phyloP scores from a whole-genome alignment of 78 protist genomes.

The Pelomyxa schiedti region DNA sequence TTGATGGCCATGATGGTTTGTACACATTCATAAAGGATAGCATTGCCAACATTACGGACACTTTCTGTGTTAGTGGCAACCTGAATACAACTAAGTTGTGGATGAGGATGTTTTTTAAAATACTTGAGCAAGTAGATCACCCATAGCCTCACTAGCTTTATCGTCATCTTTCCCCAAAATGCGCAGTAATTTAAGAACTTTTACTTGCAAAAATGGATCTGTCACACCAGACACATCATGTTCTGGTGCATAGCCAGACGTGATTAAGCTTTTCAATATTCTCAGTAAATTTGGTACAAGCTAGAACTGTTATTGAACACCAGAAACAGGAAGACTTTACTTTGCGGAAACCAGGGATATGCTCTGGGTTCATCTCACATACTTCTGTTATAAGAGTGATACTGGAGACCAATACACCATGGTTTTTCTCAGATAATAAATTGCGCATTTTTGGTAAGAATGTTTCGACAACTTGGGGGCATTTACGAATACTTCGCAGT shows the following conservation, averaged over 20 bases:
- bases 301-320: slow-evolving; percentile 27
- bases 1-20: slow-evolving; percentile 88
- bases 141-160: slow-evolving; percentile 74
- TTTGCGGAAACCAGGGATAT: slow-evolving; percentile 28
- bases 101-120: background rate
- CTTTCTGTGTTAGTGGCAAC: slow-evolving; percentile 90
- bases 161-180: slow-evolving; percentile 61
- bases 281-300: slow-evolving; percentile 54
- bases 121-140: slow-evolving; percentile 88
- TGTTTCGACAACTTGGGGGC: slow-evolving; percentile 76
- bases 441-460: slow-evolving; percentile 42
- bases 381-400: slow-evolving; percentile 74
- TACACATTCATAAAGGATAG: slow-evolving; percentile 90
- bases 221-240: slow-evolving; percentile 93
- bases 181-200: slow-evolving; percentile 70
- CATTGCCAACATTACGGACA: slow-evolving; percentile 83
- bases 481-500: slow-evolving; percentile 70
- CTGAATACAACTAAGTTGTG: no score
- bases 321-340: slow-evolving; percentile 8
- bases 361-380: slow-evolving; percentile 16
- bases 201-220: slow-evolving; percentile 96
- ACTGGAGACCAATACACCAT: slow-evolving; percentile 77
- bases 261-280: slow-evolving; percentile 65
- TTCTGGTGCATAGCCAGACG: slow-evolving; percentile 75
- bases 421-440: slow-evolving; percentile 54